Evolutionary conservation across 140 eudicot species (phyloP), one percentile per base, ranked within the genome.

Genomic region (Anethum foeniculum): DNA sequence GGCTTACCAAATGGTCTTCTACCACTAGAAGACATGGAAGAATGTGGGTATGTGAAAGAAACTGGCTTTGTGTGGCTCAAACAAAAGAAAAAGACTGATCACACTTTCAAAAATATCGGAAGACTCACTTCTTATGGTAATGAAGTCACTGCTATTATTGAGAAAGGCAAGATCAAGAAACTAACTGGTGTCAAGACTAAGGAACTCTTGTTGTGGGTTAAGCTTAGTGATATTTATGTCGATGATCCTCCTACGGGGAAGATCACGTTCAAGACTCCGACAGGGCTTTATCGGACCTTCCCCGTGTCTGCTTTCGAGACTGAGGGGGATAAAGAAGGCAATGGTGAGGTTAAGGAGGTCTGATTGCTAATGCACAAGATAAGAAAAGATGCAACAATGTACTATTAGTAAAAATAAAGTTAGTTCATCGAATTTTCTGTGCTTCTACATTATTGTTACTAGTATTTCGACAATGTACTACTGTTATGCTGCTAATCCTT

Each of bases 11-110:
- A 85, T 46, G 92, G 92, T 10, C 87, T 89, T 1, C 85, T 89
- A 21, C 92, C 92, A 1, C 51, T 89, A 27, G 41, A 86, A 13
- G 92, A 89, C 80, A 77, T 84, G 3, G 79, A 3, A 21, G 92
- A 89, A 56, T 64, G 81, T 43, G 92, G 92, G 14, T 78, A 82
- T 78, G 49, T 82, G 9, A 80, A 85, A 41, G 85, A 82, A 13
- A 84, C 90, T 0, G 90, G 90, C 27, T 89, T 86, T 58, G 87
- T 89, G 1, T 89, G 90, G 88, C 84, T 89, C 25, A 86, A 34
- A 14, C 90, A 89, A 43, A 89, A 86, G 88, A 84, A 82, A 76
- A 85, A 78, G 2, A 15, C 19, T 30, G 85, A 86, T 43, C 90
- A 89, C 83, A 78, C 56, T 81, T 89, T 89, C 48, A 84, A 86